These are phyloP conservation scores for Passiflora organensis DNA, from an alignment of 345 rosid species.

Conservation along the genomic window DNA sequence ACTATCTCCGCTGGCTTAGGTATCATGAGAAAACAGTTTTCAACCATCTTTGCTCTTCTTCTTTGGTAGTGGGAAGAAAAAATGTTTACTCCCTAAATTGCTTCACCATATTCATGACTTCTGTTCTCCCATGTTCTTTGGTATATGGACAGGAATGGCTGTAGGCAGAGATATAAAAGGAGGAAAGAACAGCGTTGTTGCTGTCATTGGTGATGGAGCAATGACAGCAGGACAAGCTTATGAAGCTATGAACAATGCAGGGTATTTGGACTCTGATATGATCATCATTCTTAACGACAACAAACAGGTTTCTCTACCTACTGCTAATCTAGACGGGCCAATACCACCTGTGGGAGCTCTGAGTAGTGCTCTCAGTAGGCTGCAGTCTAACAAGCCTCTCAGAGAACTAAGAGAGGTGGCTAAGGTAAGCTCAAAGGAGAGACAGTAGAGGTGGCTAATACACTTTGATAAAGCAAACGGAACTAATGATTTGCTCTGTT, in stretches of 20 bases:
- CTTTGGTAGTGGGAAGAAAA: too few relatives aligned
- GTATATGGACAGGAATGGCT: constrained; percentile 88
- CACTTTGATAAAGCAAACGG: too few relatives aligned
- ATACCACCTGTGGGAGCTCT: constrained; percentile 94
- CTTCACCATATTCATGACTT: too few relatives aligned
- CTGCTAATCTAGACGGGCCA: constrained; percentile 91
- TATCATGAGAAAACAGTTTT: too few relatives aligned
- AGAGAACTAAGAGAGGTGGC: constrained; percentile 97
- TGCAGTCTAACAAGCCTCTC: constrained; percentile 92
- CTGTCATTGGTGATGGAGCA: constrained; percentile 95
- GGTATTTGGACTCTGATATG: constrained; percentile 95
- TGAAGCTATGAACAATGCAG: constrained; percentile 98
- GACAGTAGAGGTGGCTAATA: not conserved
- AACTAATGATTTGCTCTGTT: constrained; percentile 10
- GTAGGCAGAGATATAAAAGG: constrained; percentile 91
- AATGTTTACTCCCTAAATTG: too few relatives aligned
- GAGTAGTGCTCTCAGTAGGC: constrained; percentile 91
- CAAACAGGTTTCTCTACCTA: constrained; percentile 94
- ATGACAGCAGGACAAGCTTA: constrained; percentile 99
- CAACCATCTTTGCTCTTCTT: too few relatives aligned
- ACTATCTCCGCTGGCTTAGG: constrained; percentile 94
- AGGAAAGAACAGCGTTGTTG: constrained; percentile 59
- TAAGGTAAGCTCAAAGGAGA: constrained; percentile 44
- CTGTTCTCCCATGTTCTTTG: too few relatives aligned
- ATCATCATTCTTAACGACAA: constrained; percentile 94